Base-by-base conservation (phyloP, 495 filamentous ascomycete genomes). In the Oidiodendron maius region DNA sequence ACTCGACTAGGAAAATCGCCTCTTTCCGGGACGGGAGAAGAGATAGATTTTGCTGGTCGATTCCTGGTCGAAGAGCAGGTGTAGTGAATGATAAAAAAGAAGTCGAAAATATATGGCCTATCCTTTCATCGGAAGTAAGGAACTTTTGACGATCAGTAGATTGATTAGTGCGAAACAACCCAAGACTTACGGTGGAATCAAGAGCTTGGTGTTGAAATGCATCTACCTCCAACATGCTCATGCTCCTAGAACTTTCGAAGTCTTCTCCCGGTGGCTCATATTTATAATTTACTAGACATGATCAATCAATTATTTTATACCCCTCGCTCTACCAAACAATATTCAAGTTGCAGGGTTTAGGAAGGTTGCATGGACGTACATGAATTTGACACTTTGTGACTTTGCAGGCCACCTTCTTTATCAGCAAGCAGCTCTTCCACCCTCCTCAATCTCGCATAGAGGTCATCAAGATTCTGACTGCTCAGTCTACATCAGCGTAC, bases 81-180 rank as follows among this genome's bases (percentile, higher is more conserved):
- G 49, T 48, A 8, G 45, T 49, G 23, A 54, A 53, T 6, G 35
- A 1, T 4, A 44, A 30, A 45, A 54, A 54, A 25, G 20, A 38
- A 6, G 48, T 46, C 2, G 45, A 39, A n/a, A n/a, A n/a, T n/a
- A n/a, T n/a, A n/a, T n/a, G n/a, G n/a, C n/a, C n/a, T n/a, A n/a
- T n/a, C n/a, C n/a, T n/a, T n/a, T n/a, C n/a, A n/a, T n/a, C n/a
- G n/a, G n/a, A n/a, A n/a, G n/a, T n/a, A n/a, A n/a, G n/a, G 23
- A 54, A 13, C 6, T 30, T 40, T 22, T 3, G 3, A 24, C 34
- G 8, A n/a, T n/a, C n/a, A n/a, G n/a, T n/a, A n/a, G n/a, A n/a
- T n/a, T n/a, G n/a, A n/a, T n/a, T n/a, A 0, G 46, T 3, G 10
- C 15, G 26, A 11, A 16, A 41, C 17, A 13, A 17, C 9, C 28